These are phyloP conservation scores for Apiospora saccharicola DNA, from an alignment of 2,329 filamentous ascomycete genomes.

Conservation along the genomic window DNA sequence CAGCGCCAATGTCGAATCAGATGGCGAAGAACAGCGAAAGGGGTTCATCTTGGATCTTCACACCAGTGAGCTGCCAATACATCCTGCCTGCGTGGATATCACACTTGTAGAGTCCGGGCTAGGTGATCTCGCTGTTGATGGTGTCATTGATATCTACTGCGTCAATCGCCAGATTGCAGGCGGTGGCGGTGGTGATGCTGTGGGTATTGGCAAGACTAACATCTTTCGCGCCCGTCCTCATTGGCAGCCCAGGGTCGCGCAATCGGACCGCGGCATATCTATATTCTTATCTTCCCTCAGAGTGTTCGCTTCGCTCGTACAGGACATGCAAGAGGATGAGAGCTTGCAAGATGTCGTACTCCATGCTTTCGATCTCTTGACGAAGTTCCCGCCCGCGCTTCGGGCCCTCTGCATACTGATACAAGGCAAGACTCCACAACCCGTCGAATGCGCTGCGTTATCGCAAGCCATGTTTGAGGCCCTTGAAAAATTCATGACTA, in stretches of 20 bases:
- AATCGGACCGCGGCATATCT: background rate
- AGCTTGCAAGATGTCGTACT: background rate
- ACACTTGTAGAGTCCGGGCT: background rate
- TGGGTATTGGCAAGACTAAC: background rate
- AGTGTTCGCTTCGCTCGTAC: background rate
- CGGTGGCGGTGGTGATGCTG: background rate
- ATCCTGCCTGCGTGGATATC: background rate
- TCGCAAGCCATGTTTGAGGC: background rate
- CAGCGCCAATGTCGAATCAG: background rate
- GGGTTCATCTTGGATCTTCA: background rate
- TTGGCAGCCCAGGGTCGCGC: background rate
- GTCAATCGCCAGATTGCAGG: background rate
- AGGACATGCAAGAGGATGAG: background rate
- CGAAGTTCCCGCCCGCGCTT: background rate
- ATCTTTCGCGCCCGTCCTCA: background rate
- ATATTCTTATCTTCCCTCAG: background rate
- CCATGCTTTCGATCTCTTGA: background rate
- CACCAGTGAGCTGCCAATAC: background rate
- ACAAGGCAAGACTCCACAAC: background rate
- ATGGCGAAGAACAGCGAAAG: background rate
- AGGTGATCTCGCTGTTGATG: background rate
- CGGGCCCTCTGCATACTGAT: background rate
- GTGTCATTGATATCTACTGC: background rate
- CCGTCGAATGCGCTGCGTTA: background rate
- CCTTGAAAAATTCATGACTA: background rate